Conservation (phyloP, 2,329 filamentous ascomycete genomes). For the Elsinoe fawcettii region DNA sequence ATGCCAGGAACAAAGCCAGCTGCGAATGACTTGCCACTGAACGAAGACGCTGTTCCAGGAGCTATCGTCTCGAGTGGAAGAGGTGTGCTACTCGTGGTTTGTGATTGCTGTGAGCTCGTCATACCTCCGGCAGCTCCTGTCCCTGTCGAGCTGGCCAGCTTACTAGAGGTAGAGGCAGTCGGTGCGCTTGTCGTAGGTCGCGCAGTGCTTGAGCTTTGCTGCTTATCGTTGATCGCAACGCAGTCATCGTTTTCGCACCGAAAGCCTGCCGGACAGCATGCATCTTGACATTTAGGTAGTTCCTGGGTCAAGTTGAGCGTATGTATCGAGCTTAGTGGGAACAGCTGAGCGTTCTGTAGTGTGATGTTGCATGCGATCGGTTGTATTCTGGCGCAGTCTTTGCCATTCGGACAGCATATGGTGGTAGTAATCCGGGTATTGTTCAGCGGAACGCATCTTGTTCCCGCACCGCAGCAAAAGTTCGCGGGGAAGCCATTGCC, state of each 20-base stretch:
- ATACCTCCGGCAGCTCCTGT: background rate
- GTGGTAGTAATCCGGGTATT: slow-evolving; percentile 59
- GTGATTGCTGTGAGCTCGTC: slow-evolving; percentile 15
- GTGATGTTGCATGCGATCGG: slow-evolving; percentile 57
- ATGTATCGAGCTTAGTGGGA: slow-evolving; percentile 56
- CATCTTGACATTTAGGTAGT: slow-evolving; percentile 50
- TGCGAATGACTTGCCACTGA: slow-evolving; percentile 29
- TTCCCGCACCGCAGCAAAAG: slow-evolving; percentile 57
- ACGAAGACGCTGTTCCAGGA: slow-evolving; percentile 16
- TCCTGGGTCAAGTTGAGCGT: slow-evolving; percentile 53
- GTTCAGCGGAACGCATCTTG: slow-evolving; percentile 52
- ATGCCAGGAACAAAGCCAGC: slow-evolving; percentile 31
- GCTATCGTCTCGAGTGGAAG: background rate
- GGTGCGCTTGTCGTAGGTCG: slow-evolving; percentile 6
- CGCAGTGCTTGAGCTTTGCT: slow-evolving; percentile 11
- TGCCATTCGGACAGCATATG: slow-evolving; percentile 59
- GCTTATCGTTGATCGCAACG: slow-evolving; percentile 42
- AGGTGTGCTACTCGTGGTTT: background rate
- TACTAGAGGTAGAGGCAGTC: slow-evolving; percentile 12
- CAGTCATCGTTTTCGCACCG: slow-evolving; percentile 51
- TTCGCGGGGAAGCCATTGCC: slow-evolving; percentile 48
- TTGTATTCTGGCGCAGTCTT: slow-evolving; percentile 52
- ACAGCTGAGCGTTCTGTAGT: slow-evolving; percentile 51
- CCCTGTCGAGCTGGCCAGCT: slow-evolving; percentile 16
- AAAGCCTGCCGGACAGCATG: slow-evolving; percentile 68